Evolutionary conservation across 2,329 filamentous ascomycete genomes (phyloP), one percentile per base, ranked within the genome.

Genomic region (Monascus ruber): DNA sequence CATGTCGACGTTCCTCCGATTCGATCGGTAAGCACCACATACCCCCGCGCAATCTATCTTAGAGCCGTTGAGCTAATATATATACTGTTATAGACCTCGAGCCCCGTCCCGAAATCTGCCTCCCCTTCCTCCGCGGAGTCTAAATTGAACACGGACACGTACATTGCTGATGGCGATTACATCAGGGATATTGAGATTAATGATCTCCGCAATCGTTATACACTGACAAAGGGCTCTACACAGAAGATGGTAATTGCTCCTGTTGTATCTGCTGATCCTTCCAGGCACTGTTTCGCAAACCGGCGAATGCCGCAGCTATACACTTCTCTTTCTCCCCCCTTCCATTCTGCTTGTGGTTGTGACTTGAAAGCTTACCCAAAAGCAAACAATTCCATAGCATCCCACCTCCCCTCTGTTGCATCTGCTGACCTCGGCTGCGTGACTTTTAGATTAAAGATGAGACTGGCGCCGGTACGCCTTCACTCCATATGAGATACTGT

Each of bases 121-220:
- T 68, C 72, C 25, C 66, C 72, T 32, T 63, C 66, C 34, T 59
- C 63, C 34, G 60, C 67, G n/a, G 67, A 66, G 38, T 64, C 65
- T 24, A 77, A 77, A 44, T 74, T 93, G 62, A 86, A 89, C 54
- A 79, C 82, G 54, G 86, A 93, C 55, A 83, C 94, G 61, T 96
- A 96, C 60, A 83, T 94, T 53, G 83, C 88, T 45, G 91, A 96
- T 60, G 91, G 91, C 54, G 91, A 98, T 66, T 96, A 85, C 63
- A 96, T 98, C 68, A 91, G 93, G 65, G 91, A 98, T 59, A 94
- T 98, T 58, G 91, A 96, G 71, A 86, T 98, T 71, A 98, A 98
- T 65, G 89, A 96, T 65, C 69, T 96, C 57, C 83, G 89, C 48
- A 98, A 96, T 63, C 85, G 89, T 54, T 98, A 98, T 65, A 83